Evolutionary conservation across 352 stramenopile genomes (phyloP).

Genomic region (Phytophthora fragariae): DNA sequence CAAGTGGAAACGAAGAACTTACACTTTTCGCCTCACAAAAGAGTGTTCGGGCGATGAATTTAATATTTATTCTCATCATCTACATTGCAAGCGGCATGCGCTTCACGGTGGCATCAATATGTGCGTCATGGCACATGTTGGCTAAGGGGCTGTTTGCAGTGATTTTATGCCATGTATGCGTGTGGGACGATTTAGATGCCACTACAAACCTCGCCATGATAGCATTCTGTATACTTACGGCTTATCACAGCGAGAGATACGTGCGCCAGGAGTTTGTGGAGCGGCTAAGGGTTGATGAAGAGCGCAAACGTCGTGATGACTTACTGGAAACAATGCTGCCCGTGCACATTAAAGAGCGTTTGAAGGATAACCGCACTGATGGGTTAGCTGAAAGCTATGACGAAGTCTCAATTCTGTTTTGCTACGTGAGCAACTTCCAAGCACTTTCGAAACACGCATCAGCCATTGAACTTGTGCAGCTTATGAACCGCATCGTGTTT

Average conservation of each 20-base stretch:
- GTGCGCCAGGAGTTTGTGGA: slow-evolving; percentile 74
- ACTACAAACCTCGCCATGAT: slow-evolving; percentile 59
- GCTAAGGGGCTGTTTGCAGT: slow-evolving; percentile 59
- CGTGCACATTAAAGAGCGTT: slow-evolving; percentile 78
- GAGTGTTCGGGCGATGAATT: slow-evolving; percentile 58
- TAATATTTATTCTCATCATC: slow-evolving; percentile 66
- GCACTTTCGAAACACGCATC: slow-evolving; percentile 66
- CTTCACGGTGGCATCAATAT: slow-evolving; percentile 67
- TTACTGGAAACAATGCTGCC: slow-evolving; percentile 81
- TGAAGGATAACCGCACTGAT: slow-evolving; percentile 77
- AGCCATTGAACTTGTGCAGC: slow-evolving; percentile 81
- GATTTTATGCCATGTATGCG: slow-evolving; percentile 56
- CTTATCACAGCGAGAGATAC: slow-evolving; percentile 71
- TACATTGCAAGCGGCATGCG: slow-evolving; percentile 76
- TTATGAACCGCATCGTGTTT: slow-evolving; percentile 90
- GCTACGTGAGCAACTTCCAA: slow-evolving; percentile 87
- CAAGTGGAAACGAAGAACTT: slow-evolving; percentile 16
- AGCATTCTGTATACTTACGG: slow-evolving; percentile 73
- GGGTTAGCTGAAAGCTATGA: slow-evolving; percentile 76
- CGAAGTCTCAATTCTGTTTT: slow-evolving; percentile 86
- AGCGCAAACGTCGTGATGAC: slow-evolving; percentile 74
- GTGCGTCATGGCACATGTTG: slow-evolving; percentile 52
- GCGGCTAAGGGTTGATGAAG: slow-evolving; percentile 64
- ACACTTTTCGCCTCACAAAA: slow-evolving; percentile 67
- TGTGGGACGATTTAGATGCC: slow-evolving; percentile 62